phyloP scores from a whole-genome alignment of 2,329 filamentous ascomycete genomes.

The Colletotrichum liaoningense region DNA sequence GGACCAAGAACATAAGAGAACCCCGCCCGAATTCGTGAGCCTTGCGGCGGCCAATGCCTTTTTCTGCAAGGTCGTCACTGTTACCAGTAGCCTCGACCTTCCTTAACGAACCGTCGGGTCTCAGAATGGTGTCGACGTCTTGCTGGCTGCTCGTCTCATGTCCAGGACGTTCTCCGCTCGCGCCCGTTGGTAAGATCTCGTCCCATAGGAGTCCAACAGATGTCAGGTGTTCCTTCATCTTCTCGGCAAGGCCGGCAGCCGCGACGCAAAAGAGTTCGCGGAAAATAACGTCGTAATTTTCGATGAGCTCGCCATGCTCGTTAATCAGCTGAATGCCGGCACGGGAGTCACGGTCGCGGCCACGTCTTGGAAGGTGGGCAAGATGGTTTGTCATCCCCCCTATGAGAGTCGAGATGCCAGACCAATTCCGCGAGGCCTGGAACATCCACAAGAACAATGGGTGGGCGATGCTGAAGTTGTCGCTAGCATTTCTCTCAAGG shows the following conservation, averaged over 20 bases:
- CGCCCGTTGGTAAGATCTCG: constrained; percentile 77
- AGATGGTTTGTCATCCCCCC: constrained; percentile 80
- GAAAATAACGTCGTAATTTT: constrained; percentile 81
- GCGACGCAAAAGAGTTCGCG: constrained; percentile 84
- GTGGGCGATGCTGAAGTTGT: constrained; percentile 81
- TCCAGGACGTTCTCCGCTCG: constrained; percentile 40
- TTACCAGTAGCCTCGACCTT: constrained; percentile 21
- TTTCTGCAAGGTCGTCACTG: constrained; percentile 53
- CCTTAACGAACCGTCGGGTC: constrained; percentile 34
- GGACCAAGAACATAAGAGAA: constrained; percentile 84
- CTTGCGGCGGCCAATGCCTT: constrained; percentile 45
- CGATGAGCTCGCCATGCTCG: constrained; percentile 68
- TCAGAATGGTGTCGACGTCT: constrained; percentile 10
- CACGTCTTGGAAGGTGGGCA: constrained; percentile 55
- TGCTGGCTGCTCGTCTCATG: constrained; percentile 5
- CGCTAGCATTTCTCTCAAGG: constrained; percentile 72
- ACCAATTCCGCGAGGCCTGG: constrained; percentile 83
- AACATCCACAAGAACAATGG: constrained; percentile 91
- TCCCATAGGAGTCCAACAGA: constrained; percentile 79
- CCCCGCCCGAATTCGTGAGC: constrained; percentile 70
- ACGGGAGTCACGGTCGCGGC: constrained; percentile 52
- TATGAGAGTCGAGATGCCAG: constrained; percentile 73
- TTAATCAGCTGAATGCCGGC: constrained; percentile 57
- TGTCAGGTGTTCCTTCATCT: constrained; percentile 71
- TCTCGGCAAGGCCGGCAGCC: constrained; percentile 77